Conservation (phyloP, 2,329 filamentous ascomycete genomes). For the Talaromyces sp. region DNA sequence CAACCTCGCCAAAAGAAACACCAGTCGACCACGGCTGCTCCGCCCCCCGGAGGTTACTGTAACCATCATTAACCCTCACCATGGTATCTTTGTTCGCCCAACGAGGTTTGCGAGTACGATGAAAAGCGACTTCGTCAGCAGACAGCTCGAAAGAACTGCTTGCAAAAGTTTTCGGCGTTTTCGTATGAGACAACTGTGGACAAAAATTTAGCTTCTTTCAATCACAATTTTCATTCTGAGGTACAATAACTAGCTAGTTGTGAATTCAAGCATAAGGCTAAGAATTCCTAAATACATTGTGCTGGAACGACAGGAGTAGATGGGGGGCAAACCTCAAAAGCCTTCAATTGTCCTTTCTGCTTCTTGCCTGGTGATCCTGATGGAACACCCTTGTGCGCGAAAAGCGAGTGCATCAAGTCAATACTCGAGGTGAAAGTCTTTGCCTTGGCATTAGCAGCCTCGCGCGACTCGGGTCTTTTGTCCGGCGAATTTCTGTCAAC, state of each 20-base stretch:
- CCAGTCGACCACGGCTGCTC: conserved; percentile 51
- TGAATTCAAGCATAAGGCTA: conserved; percentile 17
- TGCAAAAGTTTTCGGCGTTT: conserved; percentile 66
- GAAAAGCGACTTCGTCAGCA: conserved; percentile 63
- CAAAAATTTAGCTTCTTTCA: conserved; percentile 37
- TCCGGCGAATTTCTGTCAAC: conserved; percentile 44
- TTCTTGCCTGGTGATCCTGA: conserved; percentile 52
- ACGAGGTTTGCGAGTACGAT: conserved; percentile 69
- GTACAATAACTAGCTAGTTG: conserved; percentile 31
- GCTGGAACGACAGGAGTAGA: conserved; percentile 26
- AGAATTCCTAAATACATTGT: conserved; percentile 24
- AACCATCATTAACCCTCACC: conserved; percentile 56
- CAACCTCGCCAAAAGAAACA: conserved; percentile 44
- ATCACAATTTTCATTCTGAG: conserved; percentile 34
- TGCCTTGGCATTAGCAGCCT: conserved; percentile 31
- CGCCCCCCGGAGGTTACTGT: conserved; percentile 23
- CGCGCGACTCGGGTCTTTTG: conserved; percentile 27
- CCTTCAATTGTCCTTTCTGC: conserved; percentile 56
- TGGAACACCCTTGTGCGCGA: conserved; percentile 59
- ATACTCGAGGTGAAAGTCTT: conserved; percentile 81
- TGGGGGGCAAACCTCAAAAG: conserved; percentile 83
- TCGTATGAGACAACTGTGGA: conserved; percentile 79
- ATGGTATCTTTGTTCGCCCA: conserved; percentile 75
- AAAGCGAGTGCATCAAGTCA: conserved; percentile 93
- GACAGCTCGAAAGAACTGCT: conserved; percentile 60